Evolutionary conservation across 2,329 filamentous ascomycete genomes (phyloP), one percentile per base, ranked within the genome.

Genomic region (Colletotrichum lupini): DNA sequence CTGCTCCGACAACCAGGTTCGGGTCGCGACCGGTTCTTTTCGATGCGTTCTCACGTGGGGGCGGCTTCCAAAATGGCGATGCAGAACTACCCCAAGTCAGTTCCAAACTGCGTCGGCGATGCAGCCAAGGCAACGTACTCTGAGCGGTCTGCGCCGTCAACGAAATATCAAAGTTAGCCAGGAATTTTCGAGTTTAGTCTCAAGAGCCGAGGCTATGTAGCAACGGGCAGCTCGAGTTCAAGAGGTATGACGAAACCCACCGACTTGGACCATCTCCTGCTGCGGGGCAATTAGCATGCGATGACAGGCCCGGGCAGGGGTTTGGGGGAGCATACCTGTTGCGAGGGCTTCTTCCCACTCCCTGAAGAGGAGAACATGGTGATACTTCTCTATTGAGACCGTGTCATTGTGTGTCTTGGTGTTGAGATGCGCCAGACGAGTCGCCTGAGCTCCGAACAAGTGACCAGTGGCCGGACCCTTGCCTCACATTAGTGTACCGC

Each of bases 201-300:
- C 22, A 35, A 61, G 63, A 62, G 32, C 63, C 49, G 46, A 72
- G 63, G 52, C 59, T 63, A 58, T 58, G 52, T 42, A n/a, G 35
- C 68, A 59, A 35, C 35, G 37, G 63, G 60, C 63, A 63, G 14
- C 56, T 64, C 64, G 67, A 60, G 52, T 46, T 46, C 32, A 26
- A 76, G 65, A 65, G 58, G 57, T 61, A 67, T 72, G 37, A 67
- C 42, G 62, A 58, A 56, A 87, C 88, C 80, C 92, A 98, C 97
- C 96, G 88, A 99, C 95, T 93, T 99, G 96, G 78, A 98, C 94
- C 97, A 99, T 99, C 89, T 99, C 97, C 95, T 98, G 87, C 83
- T 78, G 81, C 80, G 79, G 80, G 81, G 81, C 77, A 77, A 81
- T 83, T 77, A 84, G 80, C 77, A 79, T 73, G 74, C 60, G 73